A percentile compares a stretch with the other conserved stretches of the same genome.
Conservation (phyloP, 805 yeast species). For the Komagataella kurtzmanii region DNA sequence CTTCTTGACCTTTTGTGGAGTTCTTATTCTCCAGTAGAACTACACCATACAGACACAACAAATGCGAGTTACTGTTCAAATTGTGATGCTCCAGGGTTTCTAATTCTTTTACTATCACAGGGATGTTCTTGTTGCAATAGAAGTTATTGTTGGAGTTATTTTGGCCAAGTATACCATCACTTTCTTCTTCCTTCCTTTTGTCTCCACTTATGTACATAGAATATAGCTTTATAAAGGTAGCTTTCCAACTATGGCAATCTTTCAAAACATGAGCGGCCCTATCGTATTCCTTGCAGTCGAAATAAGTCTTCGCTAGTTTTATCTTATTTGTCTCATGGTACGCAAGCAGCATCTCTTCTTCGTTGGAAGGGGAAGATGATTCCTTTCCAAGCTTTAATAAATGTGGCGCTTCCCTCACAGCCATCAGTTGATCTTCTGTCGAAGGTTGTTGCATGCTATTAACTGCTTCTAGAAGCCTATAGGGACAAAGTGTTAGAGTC, state of each 20-base stretch:
- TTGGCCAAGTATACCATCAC: conserved; percentile 49
- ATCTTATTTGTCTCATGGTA: conserved; percentile 29
- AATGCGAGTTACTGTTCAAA: conserved; percentile 33
- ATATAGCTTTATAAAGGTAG: conserved; percentile 53
- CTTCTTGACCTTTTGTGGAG: conserved; percentile 42
- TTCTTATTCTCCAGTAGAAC: conserved; percentile 52
- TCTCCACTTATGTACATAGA: conserved; percentile 68
- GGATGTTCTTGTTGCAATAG: conserved; percentile 12
- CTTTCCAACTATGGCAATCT: conserved; percentile 34
- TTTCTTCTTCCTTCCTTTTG: conserved; percentile 54
- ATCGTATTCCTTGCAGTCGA: conserved; percentile 76
- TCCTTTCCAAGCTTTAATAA: background rate
- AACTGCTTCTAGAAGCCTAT: background rate
- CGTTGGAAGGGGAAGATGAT: background rate
- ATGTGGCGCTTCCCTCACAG: background rate
- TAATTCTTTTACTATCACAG: conserved; percentile 27
- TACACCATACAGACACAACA: conserved; percentile 63
- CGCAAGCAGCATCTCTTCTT: conserved; percentile 12
- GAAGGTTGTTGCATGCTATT: conserved; percentile 5
- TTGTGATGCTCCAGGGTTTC: conserved; percentile 9
- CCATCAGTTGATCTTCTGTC: conserved; percentile 3
- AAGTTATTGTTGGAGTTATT: conserved; percentile 16
- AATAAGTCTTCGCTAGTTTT: conserved; percentile 55
- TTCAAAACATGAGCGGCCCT: conserved; percentile 52
- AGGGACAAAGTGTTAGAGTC: conserved; percentile 1